Evolutionary conservation across 352 stramenopile species (phyloP), one percentile per base, ranked within the genome.

Genomic region (Phytophthora capsici): DNA sequence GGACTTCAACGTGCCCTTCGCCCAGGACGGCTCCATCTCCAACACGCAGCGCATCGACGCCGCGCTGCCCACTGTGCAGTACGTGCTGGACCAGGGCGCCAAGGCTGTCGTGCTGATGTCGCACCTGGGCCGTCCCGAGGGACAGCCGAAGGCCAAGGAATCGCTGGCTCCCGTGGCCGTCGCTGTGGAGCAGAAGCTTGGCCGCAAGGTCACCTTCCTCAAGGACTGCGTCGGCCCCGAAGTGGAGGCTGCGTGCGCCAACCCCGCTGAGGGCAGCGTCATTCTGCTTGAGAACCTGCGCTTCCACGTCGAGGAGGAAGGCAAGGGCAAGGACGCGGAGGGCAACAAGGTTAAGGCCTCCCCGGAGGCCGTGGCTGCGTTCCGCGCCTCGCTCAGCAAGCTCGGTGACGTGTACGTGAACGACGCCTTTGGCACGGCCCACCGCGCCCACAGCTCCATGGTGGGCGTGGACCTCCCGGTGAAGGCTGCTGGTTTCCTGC

Each of bases 1-100:
- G 61, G 98, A 99, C 87, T 98, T 99, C 66, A 99, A 99, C 79
- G 98, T 99, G 38, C 98, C 98, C 14, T 98, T 99, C 68, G 80
- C 87, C 16, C 44, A 47, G 22, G 92, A 97, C 74, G 98, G 94
- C 60, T 97, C 97, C 63, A 94, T 98, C 57, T 98, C 86, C 55
- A 99, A 99, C 89, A 99, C 97, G 61, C 97, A 99, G 73, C 96
- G 98, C 73, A 99, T 99, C 76, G 93, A 98, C 50, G 97, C 86
- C 30, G 92, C 91, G 73, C 62, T 99, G 72, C 84, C 98, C 34
- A 99, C 98, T 10, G 97, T 99, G 60, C 69, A 99, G 83, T 99
- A 98, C 78, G 93, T 99, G 63, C 92, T 98, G 53, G 84, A 95
- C 56, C 95, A 99, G 66, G 98, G 98, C 71, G 98, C 98, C 66